A percentile compares a stretch with the other conserved stretches of the same genome.
These are phyloP conservation scores for Phytopythium delawarense DNA, from an alignment of 352 stramenopile genomes.

Conservation along the genomic window DNA sequence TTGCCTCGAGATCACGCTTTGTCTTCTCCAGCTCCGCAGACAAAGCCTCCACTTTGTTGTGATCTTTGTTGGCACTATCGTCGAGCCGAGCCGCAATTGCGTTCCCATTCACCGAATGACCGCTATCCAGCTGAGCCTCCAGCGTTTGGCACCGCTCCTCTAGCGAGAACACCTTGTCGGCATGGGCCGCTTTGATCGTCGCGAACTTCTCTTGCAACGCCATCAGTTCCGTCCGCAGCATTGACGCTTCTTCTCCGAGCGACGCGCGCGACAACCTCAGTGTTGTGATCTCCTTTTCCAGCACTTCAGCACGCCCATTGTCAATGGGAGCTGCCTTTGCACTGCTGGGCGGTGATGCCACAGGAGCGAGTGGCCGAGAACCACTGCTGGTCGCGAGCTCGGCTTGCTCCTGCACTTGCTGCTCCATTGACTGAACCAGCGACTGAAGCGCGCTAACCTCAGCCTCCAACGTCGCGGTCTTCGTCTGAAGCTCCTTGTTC, in stretches of 20 bases:
- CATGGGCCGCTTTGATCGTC: slow-evolving; percentile 33
- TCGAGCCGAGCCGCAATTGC: neutral
- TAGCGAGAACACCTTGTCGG: slow-evolving; percentile 35
- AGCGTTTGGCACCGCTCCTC: slow-evolving; percentile 26
- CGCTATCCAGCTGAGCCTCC: slow-evolving; percentile 16
- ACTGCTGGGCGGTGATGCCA: neutral
- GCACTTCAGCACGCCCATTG: slow-evolving; percentile 1
- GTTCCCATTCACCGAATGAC: neutral
- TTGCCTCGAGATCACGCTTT: neutral
- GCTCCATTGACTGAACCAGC: slow-evolving; percentile 20
- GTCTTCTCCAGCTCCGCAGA: neutral
- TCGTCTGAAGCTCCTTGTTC: slow-evolving; percentile 15
- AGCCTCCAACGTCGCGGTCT: slow-evolving; percentile 18
- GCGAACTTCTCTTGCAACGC: slow-evolving; percentile 28
- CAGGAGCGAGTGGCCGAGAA: neutral
- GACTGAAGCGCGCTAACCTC: slow-evolving; percentile 22
- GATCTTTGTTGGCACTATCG: neutral
- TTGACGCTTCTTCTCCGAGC: slow-evolving; percentile 21
- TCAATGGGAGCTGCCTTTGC: neutral
- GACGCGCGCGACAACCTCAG: slow-evolving; percentile 16
- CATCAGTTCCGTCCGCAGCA: slow-evolving; percentile 15
- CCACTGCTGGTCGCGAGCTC: neutral
- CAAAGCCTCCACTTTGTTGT: neutral
- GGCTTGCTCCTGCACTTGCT: slow-evolving; percentile 8
- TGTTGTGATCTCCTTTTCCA: slow-evolving; percentile 20